Evolutionary conservation across 2,329 filamentous ascomycete genomes (phyloP), one percentile per base, ranked within the genome.

Genomic region (Pseudogymnoascus sp.): DNA sequence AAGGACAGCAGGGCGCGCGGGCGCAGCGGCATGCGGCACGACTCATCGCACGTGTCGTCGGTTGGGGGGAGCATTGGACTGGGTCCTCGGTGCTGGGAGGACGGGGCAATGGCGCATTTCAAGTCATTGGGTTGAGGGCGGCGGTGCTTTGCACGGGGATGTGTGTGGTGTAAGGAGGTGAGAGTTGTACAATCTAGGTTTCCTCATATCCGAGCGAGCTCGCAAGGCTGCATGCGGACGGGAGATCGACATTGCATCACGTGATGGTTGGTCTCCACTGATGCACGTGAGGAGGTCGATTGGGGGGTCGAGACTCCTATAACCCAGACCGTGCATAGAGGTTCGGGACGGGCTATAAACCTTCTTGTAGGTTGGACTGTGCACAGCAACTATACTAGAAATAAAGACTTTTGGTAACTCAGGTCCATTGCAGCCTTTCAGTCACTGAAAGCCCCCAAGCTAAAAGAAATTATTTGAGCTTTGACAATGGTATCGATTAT

Each of bases 31-130:
- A 55, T 55, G 14, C 49, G 8, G 49, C 49, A 55, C 26, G 49
- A 33, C 29, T 21, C 49, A 55, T 68, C 64, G 64, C 70, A 72
- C 65, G 69, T 71, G 49, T 72, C 66, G 43, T 70, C 65, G 16
- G 59, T 61, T 19, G 63, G 16, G 35, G 69, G 68, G 43, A 70
- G 63, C 70, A 72, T 72, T 67, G 61, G 60, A 62, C 63, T 58
- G 61, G 64, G 61, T 66, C 31, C 62, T 65, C 62, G 63, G 39
- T 60, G 61, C 66, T 55, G 29, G 49, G 49, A 33, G 49, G 49
- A 33, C 10, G 29, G 33, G 10, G 29, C 49, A 19, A 10, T 55
- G 26, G 49, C 49, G 49, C 49, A 55, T 55, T 33, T 55, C 49
- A 55, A 55, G 49, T 33, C 49, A 55, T 33, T 55, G 49, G n/a